Percentiles rank a stretch among this genome's conserved stretches.
Conservation (phyloP, 2,329 filamentous ascomycete genomes). For the Hyphodiscus sp. region DNA sequence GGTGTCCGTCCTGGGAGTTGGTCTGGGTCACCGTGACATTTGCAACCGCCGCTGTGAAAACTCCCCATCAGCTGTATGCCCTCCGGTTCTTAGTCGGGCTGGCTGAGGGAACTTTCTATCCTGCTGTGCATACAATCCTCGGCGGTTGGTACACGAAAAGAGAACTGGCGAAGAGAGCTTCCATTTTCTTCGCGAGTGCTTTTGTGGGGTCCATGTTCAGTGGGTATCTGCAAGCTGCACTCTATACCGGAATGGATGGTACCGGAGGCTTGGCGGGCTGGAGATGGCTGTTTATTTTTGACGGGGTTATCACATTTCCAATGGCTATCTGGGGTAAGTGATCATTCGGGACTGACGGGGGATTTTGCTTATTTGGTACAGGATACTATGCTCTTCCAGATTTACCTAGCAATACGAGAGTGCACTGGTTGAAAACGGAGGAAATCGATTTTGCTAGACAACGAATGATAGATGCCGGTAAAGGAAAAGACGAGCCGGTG, state of each 20-base stretch:
- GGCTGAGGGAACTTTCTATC: constrained; percentile 39
- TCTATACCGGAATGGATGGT: constrained; percentile 35
- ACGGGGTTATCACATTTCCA: constrained; percentile 24
- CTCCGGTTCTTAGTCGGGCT: constrained; percentile 48
- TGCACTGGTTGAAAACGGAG: constrained; percentile 12
- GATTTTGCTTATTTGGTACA: not conserved
- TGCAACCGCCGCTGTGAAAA: constrained; percentile 44
- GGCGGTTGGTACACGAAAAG: constrained; percentile 36
- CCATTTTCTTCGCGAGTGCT: constrained; percentile 34
- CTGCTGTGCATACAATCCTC: constrained; percentile 30
- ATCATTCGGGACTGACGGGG: not conserved
- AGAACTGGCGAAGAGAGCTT: constrained; percentile 36
- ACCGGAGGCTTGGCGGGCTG: constrained; percentile 32
- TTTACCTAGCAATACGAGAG: constrained; percentile 17
- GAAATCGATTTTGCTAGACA: constrained; percentile 10
- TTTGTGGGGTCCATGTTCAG: constrained; percentile 35
- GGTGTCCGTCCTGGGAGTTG: constrained; percentile 49
- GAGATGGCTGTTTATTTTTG: constrained; percentile 38
- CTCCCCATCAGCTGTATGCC: constrained; percentile 42
- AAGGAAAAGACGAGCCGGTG: constrained; percentile 15
- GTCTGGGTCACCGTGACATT: constrained; percentile 52
- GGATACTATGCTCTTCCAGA: constrained; percentile 17
- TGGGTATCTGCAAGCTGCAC: constrained; percentile 36
- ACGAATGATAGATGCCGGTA: constrained; percentile 15
- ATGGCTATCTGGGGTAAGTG: constrained; percentile 25